Conservation (phyloP, 805 yeast species). For the Jamesozyma piceae region DNA sequence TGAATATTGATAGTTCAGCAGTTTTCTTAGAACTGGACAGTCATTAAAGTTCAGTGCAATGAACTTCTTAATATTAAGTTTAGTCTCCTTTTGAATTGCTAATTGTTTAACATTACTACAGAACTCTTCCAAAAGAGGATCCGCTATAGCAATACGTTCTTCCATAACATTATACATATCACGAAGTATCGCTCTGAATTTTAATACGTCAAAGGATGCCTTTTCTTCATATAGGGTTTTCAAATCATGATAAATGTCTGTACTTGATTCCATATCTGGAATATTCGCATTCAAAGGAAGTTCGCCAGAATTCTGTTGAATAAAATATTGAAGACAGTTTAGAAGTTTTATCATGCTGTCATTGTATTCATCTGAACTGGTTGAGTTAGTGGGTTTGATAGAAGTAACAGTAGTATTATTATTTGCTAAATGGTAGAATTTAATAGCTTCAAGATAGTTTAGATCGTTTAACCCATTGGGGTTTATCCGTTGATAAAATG, state of each 20-base stretch:
- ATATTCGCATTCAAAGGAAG: constrained; percentile 47
- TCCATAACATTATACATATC: background rate
- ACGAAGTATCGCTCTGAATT: constrained; percentile 30
- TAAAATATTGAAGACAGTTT: constrained; percentile 33
- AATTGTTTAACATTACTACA: constrained; percentile 30
- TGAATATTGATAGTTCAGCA: background rate
- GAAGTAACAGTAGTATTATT: background rate
- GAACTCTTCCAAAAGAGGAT: background rate
- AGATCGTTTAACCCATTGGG: constrained; percentile 29
- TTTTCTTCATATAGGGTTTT: constrained; percentile 50
- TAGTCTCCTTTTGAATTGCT: constrained; percentile 30
- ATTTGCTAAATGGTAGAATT: constrained; percentile 35
- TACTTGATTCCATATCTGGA: constrained; percentile 85
- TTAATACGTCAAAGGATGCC: constrained; percentile 40
- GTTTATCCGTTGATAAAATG: constrained; percentile 19
- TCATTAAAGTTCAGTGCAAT: background rate
- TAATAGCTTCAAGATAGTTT: constrained; percentile 45
- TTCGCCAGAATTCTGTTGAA: background rate
- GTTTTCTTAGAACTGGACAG: background rate
- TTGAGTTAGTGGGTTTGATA: background rate
- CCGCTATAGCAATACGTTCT: background rate
- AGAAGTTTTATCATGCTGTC: constrained; percentile 4
- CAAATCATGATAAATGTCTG: constrained; percentile 49
- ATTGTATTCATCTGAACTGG: constrained; percentile 10
- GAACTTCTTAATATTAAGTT: background rate